Conservation (phyloP, 2,329 filamentous ascomycete species). For the Clarireedia monteithiana region DNA sequence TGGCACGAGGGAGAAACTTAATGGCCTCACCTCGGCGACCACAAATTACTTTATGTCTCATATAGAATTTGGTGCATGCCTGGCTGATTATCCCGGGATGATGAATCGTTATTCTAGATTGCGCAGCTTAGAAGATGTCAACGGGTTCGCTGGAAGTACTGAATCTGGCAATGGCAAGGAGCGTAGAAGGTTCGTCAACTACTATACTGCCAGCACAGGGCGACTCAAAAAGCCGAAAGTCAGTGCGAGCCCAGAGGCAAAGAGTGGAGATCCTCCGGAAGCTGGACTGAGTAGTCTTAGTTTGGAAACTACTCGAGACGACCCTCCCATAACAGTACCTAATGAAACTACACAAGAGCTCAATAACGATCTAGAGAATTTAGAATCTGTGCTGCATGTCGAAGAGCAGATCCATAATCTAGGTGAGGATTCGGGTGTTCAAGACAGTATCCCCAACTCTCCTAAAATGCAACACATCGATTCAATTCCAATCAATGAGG, state of each 20-base stretch:
- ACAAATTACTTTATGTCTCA: constrained; percentile 71
- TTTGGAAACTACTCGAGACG: background rate
- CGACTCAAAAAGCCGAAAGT: constrained; percentile 46
- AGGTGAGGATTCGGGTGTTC: constrained; percentile 22
- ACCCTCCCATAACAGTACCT: constrained; percentile 36
- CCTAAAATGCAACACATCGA: constrained; percentile 32
- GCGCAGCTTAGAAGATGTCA: constrained; percentile 62
- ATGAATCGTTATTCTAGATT: constrained; percentile 62
- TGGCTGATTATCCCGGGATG: constrained; percentile 68
- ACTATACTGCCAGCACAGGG: constrained; percentile 81
- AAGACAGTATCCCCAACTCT: constrained; percentile 19
- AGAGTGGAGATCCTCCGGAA: constrained; percentile 15
- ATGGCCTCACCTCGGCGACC: constrained; percentile 54
- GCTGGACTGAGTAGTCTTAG: constrained; percentile 21
- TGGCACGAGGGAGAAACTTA: constrained; percentile 1
- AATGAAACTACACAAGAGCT: background rate
- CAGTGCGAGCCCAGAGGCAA: constrained; percentile 13
- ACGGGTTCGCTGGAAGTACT: constrained; percentile 39
- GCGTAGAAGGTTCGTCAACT: constrained; percentile 75
- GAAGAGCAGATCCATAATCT: constrained; percentile 24
- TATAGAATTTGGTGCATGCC: constrained; percentile 72
- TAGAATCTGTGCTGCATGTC: constrained; percentile 26
- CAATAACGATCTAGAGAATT: constrained; percentile 28
- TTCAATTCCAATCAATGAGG: constrained; percentile 33
- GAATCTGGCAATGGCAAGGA: constrained; percentile 29